phyloP scores from a whole-genome alignment of 768 basidiomycete species.

The Phanerochaete sordida region DNA sequence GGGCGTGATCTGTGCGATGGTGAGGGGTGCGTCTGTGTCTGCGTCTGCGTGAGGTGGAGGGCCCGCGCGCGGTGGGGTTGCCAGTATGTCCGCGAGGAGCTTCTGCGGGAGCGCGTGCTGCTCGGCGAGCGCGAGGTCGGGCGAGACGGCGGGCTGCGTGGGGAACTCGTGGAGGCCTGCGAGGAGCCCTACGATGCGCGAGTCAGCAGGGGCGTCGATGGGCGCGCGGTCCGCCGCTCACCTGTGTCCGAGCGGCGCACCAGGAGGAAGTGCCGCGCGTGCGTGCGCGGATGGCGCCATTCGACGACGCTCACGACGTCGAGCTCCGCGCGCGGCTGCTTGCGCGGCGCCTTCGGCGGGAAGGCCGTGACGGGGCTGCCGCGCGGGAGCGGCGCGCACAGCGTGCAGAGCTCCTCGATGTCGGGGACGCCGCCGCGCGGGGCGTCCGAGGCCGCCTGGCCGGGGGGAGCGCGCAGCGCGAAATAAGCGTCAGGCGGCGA shows the following conservation, averaged over 20 bases:
- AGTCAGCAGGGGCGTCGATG: background rate
- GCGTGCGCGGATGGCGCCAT: slow-evolving; percentile 45
- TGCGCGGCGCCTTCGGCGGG: slow-evolving; percentile 83
- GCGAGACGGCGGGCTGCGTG: slow-evolving; percentile 51
- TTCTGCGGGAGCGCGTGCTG: slow-evolving; percentile 30
- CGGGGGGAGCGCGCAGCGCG: background rate
- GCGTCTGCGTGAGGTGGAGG: background rate
- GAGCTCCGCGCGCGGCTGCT: slow-evolving; percentile 79
- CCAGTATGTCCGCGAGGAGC: slow-evolving; percentile 40
- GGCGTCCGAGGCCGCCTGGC: too few relatives aligned
- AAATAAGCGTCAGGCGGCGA: background rate
- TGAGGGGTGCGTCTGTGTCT: slow-evolving; percentile 12
- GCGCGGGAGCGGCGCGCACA: slow-evolving; percentile 59
- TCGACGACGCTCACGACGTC: slow-evolving; percentile 86
- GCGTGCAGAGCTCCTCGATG: slow-evolving; percentile 72
- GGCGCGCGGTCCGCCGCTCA: slow-evolving; percentile 28
- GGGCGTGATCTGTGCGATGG: slow-evolving; percentile 43
- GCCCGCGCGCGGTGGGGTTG: slow-evolving; percentile 21
- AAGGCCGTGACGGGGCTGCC: slow-evolving; percentile 59
- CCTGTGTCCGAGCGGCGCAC: slow-evolving; percentile 82
- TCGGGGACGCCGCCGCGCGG: slow-evolving; percentile 34
- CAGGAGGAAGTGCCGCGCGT: slow-evolving; percentile 62
- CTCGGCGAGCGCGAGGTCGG: slow-evolving; percentile 34
- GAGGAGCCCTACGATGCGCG: slow-evolving; percentile 61
- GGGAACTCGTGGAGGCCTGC: slow-evolving; percentile 92